These are phyloP conservation scores for Piloderma croceum DNA, from an alignment of 768 basidiomycete genomes.

Conservation along the genomic window DNA sequence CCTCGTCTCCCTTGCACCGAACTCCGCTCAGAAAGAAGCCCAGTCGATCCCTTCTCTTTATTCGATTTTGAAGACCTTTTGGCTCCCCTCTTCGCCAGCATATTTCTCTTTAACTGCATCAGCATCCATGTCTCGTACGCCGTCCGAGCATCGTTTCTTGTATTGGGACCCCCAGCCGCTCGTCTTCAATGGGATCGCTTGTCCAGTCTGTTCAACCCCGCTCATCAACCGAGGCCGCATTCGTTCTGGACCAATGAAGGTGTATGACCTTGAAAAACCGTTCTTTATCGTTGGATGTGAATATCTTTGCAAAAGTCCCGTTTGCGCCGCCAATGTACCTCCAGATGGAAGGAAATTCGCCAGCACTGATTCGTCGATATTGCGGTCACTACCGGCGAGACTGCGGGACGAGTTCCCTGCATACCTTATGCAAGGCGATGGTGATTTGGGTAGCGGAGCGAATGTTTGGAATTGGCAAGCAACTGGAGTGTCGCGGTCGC, in stretches of 20 bases:
- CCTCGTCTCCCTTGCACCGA: constrained; percentile 56
- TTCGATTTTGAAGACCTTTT: constrained; percentile 75
- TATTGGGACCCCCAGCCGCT: constrained; percentile 85
- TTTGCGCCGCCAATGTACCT: constrained; percentile 39
- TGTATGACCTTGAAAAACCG: constrained; percentile 73
- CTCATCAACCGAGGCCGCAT: constrained; percentile 69
- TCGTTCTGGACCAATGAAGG: constrained; percentile 66
- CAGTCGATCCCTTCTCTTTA: constrained; percentile 66
- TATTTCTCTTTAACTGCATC: constrained; percentile 76
- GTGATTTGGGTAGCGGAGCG: constrained; percentile 51
- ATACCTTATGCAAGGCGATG: constrained; percentile 48
- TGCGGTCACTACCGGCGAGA: constrained; percentile 61
- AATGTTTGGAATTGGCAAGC: constrained; percentile 77
- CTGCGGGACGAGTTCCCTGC: constrained; percentile 75
- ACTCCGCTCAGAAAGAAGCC: constrained; percentile 30
- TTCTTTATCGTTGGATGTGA: constrained; percentile 86
- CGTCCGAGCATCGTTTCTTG: constrained; percentile 73
- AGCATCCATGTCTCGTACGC: constrained; percentile 58
- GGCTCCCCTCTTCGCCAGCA: constrained; percentile 73
- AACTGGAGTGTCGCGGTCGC: constrained; percentile 59
- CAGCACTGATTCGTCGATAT: constrained; percentile 66
- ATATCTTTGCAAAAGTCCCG: constrained; percentile 55
- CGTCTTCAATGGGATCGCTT: constrained; percentile 76
- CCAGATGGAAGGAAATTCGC: constrained; percentile 62
- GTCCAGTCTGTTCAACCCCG: constrained; percentile 56